Base-by-base conservation (phyloP, 805 yeast species). In the Teunomyces atbi region DNA sequence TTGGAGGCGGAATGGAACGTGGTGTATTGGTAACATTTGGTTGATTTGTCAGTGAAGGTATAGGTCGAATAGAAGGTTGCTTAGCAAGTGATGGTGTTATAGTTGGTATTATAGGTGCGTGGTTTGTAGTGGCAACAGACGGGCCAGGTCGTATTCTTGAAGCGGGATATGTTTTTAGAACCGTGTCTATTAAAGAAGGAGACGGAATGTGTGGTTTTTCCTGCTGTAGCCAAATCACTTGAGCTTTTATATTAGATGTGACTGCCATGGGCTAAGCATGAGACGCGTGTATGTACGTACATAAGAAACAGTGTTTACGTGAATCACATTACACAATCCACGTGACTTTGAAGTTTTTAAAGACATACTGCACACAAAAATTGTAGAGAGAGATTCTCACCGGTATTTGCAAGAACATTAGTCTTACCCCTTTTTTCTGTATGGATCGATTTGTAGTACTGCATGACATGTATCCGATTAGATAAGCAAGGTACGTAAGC, bases 181-280 rank as follows among this genome's bases (percentile, higher is more conserved):
- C 46, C 34, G 43, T 36, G 4, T 42, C 40, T 20, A 52, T 42
- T 8, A 52, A 32, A 8, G 19, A 16, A 4, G 43, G 41, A 2
- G 44, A 15, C 6, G 55, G 55, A 16, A 49, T 42, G 15, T 52
- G 45, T 5, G 55, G 55, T n/a, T 27, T 20, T 20, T 42, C 42
- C 3, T 30, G 44, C 44, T 47, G 44, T 44, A 52, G 36, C 55
- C 55, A 52, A 12, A 43, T 47, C 28, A 45, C 45, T 15, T 52
- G 55, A 7, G 37, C 42, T 42, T 42, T 47, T 30, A 52, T 40
- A 47, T 52, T 52, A 42, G 49, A 49, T 18, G 51, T 39, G 41
- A 43, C 45, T 36, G 48, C 46, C 55, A 52, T 52, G 27, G 21
- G 40, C 35, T 19, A 33, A 18, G 13, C 16, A 26, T 26, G n/a